Evolutionary conservation across 768 basidiomycete species (phyloP), one percentile per base, ranked within the genome.

Genomic region (Podaxis pistillaris): DNA sequence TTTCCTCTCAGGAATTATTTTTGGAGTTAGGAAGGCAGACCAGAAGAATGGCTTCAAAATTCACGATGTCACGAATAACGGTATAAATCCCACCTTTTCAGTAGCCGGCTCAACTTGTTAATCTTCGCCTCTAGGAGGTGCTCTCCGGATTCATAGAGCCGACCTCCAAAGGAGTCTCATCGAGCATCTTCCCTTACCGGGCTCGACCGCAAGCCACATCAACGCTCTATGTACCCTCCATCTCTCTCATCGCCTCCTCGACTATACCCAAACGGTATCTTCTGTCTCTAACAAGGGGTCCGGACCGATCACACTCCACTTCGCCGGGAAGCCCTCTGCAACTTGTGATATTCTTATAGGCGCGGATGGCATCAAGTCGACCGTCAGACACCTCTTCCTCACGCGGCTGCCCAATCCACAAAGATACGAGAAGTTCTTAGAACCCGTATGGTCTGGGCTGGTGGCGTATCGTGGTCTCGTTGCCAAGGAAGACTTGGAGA

Each of bases 161-260:
- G 80, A 83, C 56, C 76, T 84, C 49, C 81, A 82, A 52, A 59
- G 67, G 12, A 71, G 76, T 7, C 69, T 85, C n/a, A 70, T 83
- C 36, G 70, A 73, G 5, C 68, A 75, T 60, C 64, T 83, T 44
- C 66, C 73, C 1, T 52, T 74, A 15, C 33, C 47, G 3, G 15
- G 24, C n/a, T 26, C 30, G 6, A 38, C 4, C 7, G 15, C 22
- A 3, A 24, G 6, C 11, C 6, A 40, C 36, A 36, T 9, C 17
- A 62, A 46, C n/a, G 24, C 28, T 28, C 17, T 2, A 30, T 62
- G 60, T 2, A 68, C 68, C 8, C 70, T 75, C 3, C 68, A 78
- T 60, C 73, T 78, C 1, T 68, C 69, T 15, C 82, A 80, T 62
- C 79, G 77, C n/a, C 72, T 84, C 3, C 64, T 70, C 15, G 72